Percentiles rank a stretch among this genome's conserved stretches.
Conservation (phyloP, 179 eudicot species). For the Actinidia polygama region DNA sequence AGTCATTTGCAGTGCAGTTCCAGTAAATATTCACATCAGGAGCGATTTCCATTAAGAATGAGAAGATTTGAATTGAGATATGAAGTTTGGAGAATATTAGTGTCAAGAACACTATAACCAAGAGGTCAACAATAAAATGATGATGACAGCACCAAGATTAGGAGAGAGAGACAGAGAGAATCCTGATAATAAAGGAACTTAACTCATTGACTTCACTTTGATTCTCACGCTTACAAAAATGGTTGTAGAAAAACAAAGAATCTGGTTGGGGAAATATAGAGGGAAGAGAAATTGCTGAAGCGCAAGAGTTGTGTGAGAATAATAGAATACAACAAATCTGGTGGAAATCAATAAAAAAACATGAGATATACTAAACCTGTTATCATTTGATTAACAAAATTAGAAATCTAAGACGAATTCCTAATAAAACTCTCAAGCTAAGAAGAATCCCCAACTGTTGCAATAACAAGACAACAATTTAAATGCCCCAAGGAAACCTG, state of each 20-base stretch:
- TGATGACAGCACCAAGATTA: background rate
- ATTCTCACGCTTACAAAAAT: background rate
- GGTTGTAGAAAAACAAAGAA: background rate
- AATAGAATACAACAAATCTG: too few species aligned
- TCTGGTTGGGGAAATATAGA: too few species aligned
- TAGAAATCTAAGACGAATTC: too few species aligned
- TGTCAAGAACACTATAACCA: background rate
- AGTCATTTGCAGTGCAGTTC: background rate
- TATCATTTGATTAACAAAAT: too few species aligned
- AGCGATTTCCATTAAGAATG: conserved; percentile 5
- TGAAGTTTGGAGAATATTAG: background rate
- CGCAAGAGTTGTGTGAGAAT: too few species aligned
- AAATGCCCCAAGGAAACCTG: too few species aligned
- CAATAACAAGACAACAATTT: too few species aligned
- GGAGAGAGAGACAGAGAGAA: background rate
- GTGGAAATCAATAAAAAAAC: too few species aligned
- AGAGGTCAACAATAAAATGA: background rate
- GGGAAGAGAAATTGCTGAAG: too few species aligned
- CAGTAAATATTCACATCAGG: background rate
- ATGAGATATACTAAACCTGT: too few species aligned
- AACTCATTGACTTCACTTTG: background rate
- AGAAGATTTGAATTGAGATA: conserved; percentile 1
- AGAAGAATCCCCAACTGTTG: too few species aligned
- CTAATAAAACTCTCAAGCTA: too few species aligned
- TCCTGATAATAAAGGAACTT: conserved; percentile 2